Evolutionary conservation across 177 flowering plant species (phyloP).

Genomic region (Vitis hybrid): DNA sequence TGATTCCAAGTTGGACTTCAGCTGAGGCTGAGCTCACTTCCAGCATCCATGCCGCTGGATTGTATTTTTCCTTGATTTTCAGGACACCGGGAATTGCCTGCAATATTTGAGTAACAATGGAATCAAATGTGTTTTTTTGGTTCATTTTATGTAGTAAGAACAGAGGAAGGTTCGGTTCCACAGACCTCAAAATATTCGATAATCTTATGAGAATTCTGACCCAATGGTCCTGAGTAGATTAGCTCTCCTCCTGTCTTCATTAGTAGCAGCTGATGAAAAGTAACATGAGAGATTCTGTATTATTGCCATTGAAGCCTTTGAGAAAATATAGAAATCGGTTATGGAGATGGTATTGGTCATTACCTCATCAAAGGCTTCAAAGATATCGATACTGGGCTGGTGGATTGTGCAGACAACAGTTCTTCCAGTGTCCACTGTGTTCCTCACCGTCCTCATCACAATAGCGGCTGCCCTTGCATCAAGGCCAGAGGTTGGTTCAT

Average conservation of each 20-base stretch:
- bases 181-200: conserved; percentile 72
- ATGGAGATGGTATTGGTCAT: conserved; percentile 5
- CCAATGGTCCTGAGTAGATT: conserved; percentile 74
- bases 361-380: conserved; percentile 83
- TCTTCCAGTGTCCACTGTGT: conserved; percentile 80
- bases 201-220: conserved; percentile 58
- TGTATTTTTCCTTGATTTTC: conserved; percentile 64
- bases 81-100: conserved; percentile 75
- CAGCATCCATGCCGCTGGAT: conserved; percentile 94
- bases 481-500: conserved; percentile 87
- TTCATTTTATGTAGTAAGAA: neutral
- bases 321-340: no score
- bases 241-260: conserved; percentile 95
- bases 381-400: conserved; percentile 86
- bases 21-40: conserved; percentile 80
- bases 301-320: no score
- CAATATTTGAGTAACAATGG: neutral
- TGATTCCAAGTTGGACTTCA: conserved; percentile 63
- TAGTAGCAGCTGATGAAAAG: conserved; percentile 47
- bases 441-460: conserved; percentile 83
- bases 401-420: conserved; percentile 87
- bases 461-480: conserved; percentile 89
- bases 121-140: neutral
- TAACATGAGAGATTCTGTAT: neutral
- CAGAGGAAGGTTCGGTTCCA: neutral